Conservation (phyloP, 345 rosid species). For the Crucihimalaya himalaica region DNA sequence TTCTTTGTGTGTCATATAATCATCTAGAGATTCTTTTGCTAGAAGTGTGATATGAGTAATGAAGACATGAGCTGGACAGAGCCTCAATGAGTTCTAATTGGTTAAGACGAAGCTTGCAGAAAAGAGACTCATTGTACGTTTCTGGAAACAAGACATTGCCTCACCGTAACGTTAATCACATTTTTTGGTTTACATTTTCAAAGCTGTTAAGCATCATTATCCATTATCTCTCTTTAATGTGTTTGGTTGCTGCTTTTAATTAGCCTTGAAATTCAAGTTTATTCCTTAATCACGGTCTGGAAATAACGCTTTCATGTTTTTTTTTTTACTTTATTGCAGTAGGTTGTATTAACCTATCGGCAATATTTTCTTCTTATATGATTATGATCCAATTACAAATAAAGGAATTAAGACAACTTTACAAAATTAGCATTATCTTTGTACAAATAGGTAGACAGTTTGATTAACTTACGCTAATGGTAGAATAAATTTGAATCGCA, state of each 20-base stretch:
- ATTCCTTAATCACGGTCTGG: constrained; percentile 17
- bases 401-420: neutral
- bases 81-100: constrained; percentile 15
- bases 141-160: constrained; percentile 33
- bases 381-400: neutral
- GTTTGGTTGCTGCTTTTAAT: constrained; percentile 19
- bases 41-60: constrained; percentile 7
- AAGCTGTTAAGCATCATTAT: constrained; percentile 39
- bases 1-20: neutral
- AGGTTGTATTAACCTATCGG: neutral
- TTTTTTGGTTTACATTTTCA: neutral
- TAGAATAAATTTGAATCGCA: constrained; percentile 3
- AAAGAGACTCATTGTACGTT: constrained; percentile 18
- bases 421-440: constrained; percentile 6
- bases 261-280: constrained; percentile 23
- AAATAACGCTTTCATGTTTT: constrained; percentile 16
- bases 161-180: constrained; percentile 25
- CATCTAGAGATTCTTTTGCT: constrained; percentile 6
- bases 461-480: constrained; percentile 15
- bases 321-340: constrained; percentile 9
- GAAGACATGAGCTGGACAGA: constrained; percentile 25
- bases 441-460: constrained; percentile 22
- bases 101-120: constrained; percentile 29
- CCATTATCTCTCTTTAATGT: constrained; percentile 28
- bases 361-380: constrained; percentile 13